Conservation (phyloP, 2,329 filamentous ascomycete genomes). For the Dactylonectria estremocensis region DNA sequence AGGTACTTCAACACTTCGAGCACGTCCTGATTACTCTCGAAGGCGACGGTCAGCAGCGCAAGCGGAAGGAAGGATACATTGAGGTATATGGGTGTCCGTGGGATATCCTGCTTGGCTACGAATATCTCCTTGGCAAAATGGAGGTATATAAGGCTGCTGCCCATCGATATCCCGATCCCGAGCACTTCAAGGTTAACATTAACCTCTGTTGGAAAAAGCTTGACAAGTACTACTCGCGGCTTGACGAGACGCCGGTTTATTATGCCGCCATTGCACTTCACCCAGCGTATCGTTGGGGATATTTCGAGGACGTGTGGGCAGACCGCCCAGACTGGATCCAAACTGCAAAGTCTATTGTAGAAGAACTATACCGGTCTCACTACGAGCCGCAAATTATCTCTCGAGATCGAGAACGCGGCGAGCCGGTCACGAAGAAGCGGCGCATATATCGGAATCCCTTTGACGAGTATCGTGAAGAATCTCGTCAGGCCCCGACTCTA, state of each 20-base stretch:
- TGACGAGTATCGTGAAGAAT: background rate
- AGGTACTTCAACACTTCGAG: background rate
- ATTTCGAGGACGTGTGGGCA: background rate
- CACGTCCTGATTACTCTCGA: background rate
- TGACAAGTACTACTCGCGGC: background rate
- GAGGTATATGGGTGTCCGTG: background rate
- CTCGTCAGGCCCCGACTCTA: background rate
- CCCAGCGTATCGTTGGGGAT: background rate
- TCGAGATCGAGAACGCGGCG: background rate
- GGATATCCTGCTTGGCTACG: background rate
- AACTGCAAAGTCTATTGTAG: background rate
- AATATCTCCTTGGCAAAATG: background rate
- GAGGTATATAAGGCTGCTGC: background rate
- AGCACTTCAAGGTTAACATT: background rate
- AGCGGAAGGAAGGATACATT: background rate
- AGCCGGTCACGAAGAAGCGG: background rate
- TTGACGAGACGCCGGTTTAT: background rate
- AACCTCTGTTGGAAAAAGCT: too few relatives aligned
- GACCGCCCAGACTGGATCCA: background rate
- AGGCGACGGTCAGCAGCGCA: background rate
- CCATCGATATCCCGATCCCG: background rate
- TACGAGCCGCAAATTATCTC: background rate
- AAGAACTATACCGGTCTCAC: background rate
- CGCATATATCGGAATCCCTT: background rate
- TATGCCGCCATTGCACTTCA: background rate